Percentiles rank a stretch among this genome's conserved stretches.
Evolutionary conservation across 2,329 filamentous ascomycete genomes (phyloP).

Genomic region (Esteya vermicola): DNA sequence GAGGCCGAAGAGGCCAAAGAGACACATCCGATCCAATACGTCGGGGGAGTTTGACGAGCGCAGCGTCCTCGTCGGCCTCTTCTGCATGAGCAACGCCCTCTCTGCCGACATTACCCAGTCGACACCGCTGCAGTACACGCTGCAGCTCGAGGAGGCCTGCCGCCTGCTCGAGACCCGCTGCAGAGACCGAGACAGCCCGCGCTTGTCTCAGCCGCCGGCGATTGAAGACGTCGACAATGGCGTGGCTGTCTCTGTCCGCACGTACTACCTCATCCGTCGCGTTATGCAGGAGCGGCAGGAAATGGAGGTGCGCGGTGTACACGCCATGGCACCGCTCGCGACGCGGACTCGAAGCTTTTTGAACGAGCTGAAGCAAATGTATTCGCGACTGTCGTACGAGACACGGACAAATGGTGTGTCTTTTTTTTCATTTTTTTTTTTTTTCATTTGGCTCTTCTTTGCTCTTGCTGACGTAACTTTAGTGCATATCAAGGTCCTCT

Average conservation of each 20-base stretch:
- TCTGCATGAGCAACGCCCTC: conserved; percentile 22
- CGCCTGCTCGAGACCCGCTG: conserved; percentile 8
- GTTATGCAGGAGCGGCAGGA: conserved; percentile 9
- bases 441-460: not conserved
- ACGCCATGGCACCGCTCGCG: no score
- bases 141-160: conserved; percentile 11
- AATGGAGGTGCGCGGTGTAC: conserved; percentile 6
- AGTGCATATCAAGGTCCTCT: conserved; percentile 9
- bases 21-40: no score
- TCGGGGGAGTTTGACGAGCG: no score
- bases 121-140: conserved; percentile 29
- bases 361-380: no score
- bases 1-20: no score
- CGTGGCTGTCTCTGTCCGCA: conserved; percentile 9
- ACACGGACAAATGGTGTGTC: conserved; percentile 7
- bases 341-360: conserved; percentile 4
- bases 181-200: not conserved
- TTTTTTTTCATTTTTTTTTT: not conserved
- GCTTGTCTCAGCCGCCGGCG: not conserved
- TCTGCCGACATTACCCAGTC: conserved; percentile 11
- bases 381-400: no score
- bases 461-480: not conserved
- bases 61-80: conserved; percentile 26
- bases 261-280: conserved; percentile 9
- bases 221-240: conserved; percentile 2